A percentile compares a stretch with the other conserved stretches of the same genome.
These are phyloP conservation scores for Heracleum sosnowskyi DNA, from an alignment of 129 eudicot genomes.

Conservation along the genomic window DNA sequence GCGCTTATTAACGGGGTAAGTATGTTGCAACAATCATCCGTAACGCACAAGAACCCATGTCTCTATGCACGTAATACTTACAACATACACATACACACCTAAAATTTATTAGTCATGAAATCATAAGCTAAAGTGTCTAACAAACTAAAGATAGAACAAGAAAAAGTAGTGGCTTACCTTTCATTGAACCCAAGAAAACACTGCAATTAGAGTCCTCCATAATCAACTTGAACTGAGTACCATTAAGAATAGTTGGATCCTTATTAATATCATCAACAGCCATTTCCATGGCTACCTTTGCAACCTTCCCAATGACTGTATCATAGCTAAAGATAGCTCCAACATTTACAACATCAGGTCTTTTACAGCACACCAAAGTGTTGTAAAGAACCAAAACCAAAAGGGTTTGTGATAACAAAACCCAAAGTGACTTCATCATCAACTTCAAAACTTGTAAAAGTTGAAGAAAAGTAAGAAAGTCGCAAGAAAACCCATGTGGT, in stretches of 20 bases:
- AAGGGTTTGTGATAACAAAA: constrained; percentile 6
- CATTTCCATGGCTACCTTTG: constrained; percentile 44
- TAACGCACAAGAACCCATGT: too few species aligned
- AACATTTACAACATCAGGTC: constrained; percentile 45
- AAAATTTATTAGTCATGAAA: not conserved
- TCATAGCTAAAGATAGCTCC: constrained; percentile 45
- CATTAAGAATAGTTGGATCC: constrained; percentile 40
- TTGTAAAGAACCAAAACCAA: constrained; percentile 3
- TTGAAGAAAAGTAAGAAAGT: not conserved
- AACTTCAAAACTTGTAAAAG: not conserved
- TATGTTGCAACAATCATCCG: too few species aligned
- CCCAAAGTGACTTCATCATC: constrained; percentile 19
- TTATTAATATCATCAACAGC: constrained; percentile 51
- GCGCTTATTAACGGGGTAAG: too few species aligned
- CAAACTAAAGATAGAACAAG: not conserved
- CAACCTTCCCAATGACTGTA: constrained; percentile 56
- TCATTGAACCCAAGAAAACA: constrained; percentile 41
- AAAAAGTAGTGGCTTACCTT: constrained; percentile 22
- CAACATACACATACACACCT: not conserved
- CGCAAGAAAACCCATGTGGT: not conserved
- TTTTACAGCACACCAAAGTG: constrained; percentile 21
- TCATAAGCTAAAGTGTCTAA: not conserved
- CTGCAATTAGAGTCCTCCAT: constrained; percentile 49
- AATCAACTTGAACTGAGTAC: constrained; percentile 35
- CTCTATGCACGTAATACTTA: not conserved